phyloP scores from a whole-genome alignment of 169 alveolate genomes.

The Cryptosporidium felis region DNA sequence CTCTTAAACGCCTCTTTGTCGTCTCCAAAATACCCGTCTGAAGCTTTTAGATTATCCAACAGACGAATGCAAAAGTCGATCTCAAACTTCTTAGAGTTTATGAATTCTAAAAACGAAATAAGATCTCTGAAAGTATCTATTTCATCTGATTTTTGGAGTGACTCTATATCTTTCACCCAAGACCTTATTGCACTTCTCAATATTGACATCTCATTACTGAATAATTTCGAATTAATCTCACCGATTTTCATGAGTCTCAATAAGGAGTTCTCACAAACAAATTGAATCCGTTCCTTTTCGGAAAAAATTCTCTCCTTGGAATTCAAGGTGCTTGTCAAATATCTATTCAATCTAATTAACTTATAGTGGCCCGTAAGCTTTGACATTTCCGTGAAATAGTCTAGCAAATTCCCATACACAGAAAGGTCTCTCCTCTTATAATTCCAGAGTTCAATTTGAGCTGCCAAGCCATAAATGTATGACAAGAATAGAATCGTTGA shows the following conservation, averaged over 20 bases:
- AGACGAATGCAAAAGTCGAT: constrained; percentile 54
- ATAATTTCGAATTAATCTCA: not conserved
- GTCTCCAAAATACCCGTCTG: not conserved
- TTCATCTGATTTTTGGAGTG: constrained; percentile 16
- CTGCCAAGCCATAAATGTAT: not conserved
- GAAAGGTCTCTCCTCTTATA: not conserved
- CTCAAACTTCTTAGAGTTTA: constrained; percentile 1
- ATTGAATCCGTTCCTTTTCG: not conserved
- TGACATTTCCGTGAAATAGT: not conserved
- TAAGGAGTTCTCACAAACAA: constrained; percentile 31
- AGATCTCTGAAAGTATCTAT: not conserved
- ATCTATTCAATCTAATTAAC: not conserved
- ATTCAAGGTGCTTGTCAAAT: not conserved
- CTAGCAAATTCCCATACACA: not conserved
- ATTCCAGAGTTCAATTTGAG: constrained; percentile 25
- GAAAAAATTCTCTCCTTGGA: not conserved
- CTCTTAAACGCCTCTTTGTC: not conserved
- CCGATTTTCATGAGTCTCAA: not conserved
- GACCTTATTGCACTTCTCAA: constrained; percentile 4
- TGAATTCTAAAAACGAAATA: not conserved
- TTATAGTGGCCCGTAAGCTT: not conserved
- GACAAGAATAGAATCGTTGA: not conserved
- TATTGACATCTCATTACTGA: constrained; percentile 26
- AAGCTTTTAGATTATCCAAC: not conserved
- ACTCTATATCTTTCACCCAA: constrained; percentile 1